A percentile compares a stretch with the other conserved stretches of the same genome.
These are phyloP conservation scores for Solanum clarkiae DNA, from an alignment of 257 asterid species.

Conservation along the genomic window DNA sequence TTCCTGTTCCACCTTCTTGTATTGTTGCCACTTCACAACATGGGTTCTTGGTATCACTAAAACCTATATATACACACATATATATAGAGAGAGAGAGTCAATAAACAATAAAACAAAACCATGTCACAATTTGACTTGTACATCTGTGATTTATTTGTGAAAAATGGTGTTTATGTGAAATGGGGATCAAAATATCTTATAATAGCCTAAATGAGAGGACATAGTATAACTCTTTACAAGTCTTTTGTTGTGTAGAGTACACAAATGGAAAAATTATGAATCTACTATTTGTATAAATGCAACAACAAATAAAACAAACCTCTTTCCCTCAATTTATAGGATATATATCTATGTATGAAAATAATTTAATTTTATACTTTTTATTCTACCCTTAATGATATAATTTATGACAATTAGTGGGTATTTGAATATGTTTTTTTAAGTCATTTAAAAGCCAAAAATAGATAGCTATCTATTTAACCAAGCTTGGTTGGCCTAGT, in stretches of 20 bases:
- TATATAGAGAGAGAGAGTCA: neutral
- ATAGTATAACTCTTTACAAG: neutral
- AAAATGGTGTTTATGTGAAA: neutral
- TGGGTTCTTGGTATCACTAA: slow-evolving; percentile 21
- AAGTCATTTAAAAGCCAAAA: too few relatives aligned
- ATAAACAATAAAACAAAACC: neutral
- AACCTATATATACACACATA: slow-evolving; percentile 16
- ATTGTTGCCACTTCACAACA: slow-evolving; percentile 41
- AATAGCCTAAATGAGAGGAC: neutral
- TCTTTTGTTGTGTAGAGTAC: neutral
- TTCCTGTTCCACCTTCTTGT: slow-evolving; percentile 37
- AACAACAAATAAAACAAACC: neutral
- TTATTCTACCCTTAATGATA: neutral
- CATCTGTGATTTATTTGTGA: neutral
- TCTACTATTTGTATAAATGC: neutral
- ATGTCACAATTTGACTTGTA: neutral
- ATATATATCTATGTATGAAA: too few relatives aligned
- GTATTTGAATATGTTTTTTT: too few relatives aligned
- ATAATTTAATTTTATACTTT: neutral
- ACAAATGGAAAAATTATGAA: neutral
- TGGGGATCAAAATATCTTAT: neutral
- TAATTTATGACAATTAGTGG: neutral
- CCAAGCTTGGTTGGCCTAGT: too few relatives aligned
- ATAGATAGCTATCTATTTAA: too few relatives aligned
- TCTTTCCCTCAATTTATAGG: neutral